Base-by-base conservation (phyloP, 352 stramenopile genomes). In the Pseudoperonospora humuli region DNA sequence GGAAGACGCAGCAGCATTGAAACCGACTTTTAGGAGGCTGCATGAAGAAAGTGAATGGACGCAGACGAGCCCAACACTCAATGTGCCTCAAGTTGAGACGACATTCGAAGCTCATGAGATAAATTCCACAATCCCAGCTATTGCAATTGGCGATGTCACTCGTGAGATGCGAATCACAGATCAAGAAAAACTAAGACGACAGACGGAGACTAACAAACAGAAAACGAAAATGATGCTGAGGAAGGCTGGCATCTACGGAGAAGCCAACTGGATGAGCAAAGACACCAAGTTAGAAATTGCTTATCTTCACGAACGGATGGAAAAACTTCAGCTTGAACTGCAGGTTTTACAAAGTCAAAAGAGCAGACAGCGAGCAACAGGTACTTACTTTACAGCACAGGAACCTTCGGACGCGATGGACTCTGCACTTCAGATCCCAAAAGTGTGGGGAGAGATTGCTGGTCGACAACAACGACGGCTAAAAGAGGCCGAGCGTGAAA, bases 271-370 rank as follows among this genome's bases (percentile, higher is more conserved):
- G 20, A 54, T 58, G 45, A 54, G 56, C 27, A 59, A 63, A 27
- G 53, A 67, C 31, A 57, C 47, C 33, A 75, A 76, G 51, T 66
- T 86, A 14, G 77, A 90, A 17, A 68, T 77, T 13, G 50, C 52
- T 7, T 87, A 87, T 50, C 43, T 90, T 7, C 79, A 75, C 21
- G 56, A 84, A 31, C 73, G 77, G 27, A 66, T 74, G 8, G 70
- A 84, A n/a, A 70, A 53, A n/a, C 54, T 86, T 17, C 66, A 80
- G 33, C 54, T 69, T 10, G 78, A 84, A 48, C 39, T 86, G 26
- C 67, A 60, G 9, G 69, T 65, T 28, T 35, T 84, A 19, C 40
- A 61, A 34, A 53, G 23, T 43, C 52, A 41, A 40, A 61, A 48
- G 36, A 33, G n/a, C 35, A 52, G 45, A 40, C 33, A 50, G 35